Percentiles rank a stretch among this genome's conserved stretches.
Evolutionary conservation across 164 flowering plant species (phyloP).

Genomic region (Aristolochia fimbriata): DNA sequence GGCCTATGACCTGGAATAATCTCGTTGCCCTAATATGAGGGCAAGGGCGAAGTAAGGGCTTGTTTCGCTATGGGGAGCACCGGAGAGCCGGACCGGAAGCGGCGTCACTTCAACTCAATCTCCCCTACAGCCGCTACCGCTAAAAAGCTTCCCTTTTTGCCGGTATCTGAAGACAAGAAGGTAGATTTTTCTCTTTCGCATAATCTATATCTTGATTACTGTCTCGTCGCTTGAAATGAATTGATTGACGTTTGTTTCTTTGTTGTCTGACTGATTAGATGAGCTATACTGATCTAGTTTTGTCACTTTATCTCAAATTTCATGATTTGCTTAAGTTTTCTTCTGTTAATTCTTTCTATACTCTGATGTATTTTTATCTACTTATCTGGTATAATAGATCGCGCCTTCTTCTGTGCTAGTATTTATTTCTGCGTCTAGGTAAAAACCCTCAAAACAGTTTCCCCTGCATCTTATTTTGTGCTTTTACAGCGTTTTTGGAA

Average conservation of each 20-base stretch:
- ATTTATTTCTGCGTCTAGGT: too few relatives aligned
- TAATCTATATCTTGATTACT: neutral
- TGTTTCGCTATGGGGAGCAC: conserved; percentile 66
- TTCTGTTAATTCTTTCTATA: neutral
- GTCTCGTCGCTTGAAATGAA: neutral
- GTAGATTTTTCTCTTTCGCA: conserved; percentile 15
- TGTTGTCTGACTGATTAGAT: neutral
- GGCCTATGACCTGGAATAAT: neutral
- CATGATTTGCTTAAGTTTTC: neutral
- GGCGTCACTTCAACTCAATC: conserved; percentile 63
- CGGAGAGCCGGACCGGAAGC: conserved; percentile 79
- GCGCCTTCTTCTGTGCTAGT: neutral
- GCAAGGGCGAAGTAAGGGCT: conserved; percentile 7
- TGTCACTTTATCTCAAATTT: neutral
- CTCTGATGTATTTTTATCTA: neutral
- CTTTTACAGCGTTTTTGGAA: too few relatives aligned
- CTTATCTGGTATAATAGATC: neutral
- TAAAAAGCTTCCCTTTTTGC: conserved; percentile 50
- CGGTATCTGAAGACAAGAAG: conserved; percentile 77
- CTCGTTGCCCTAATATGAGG: conserved; percentile 14
- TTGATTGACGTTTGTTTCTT: neutral
- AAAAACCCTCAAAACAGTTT: too few relatives aligned
- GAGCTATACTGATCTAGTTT: neutral
- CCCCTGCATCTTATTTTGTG: too few relatives aligned
- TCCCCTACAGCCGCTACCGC: conserved; percentile 54